A percentile compares a stretch with the other conserved stretches of the same genome.
phyloP scores from a whole-genome alignment of 2,329 filamentous ascomycete genomes.

The Xylariomycetidae sp. region DNA sequence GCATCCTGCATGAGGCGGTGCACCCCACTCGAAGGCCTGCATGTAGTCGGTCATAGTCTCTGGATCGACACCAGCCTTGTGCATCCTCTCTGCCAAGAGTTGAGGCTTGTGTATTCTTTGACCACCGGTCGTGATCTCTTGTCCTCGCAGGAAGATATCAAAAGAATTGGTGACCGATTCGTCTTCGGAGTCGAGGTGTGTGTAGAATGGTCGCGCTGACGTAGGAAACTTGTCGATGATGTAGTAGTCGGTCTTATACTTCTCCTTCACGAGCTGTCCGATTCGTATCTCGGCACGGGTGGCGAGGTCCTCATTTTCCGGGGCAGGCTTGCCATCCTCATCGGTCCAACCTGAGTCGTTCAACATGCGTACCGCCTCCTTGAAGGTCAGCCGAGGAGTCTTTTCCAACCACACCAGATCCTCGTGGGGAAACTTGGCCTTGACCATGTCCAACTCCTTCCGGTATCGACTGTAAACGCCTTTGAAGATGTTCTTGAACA shows the following conservation, averaged over 20 bases:
- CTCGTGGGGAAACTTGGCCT: slow-evolving; percentile 78
- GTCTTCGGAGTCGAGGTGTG: slow-evolving; percentile 68
- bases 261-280: slow-evolving; percentile 78
- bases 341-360: slow-evolving; percentile 72
- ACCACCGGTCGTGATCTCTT: slow-evolving; percentile 88
- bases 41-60: slow-evolving; percentile 88
- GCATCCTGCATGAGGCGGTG: slow-evolving; percentile 83
- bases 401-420: slow-evolving; percentile 84
- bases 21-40: slow-evolving; percentile 80
- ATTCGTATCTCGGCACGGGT: slow-evolving; percentile 85
- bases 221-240: slow-evolving; percentile 90
- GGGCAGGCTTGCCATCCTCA: slow-evolving; percentile 68
- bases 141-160: slow-evolving; percentile 89
- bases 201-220: slow-evolving; percentile 83
- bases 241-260: slow-evolving; percentile 87
- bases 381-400: slow-evolving; percentile 77
- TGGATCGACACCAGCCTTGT: slow-evolving; percentile 68
- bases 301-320: slow-evolving; percentile 72
- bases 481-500: slow-evolving; percentile 75
- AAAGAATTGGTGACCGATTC: slow-evolving; percentile 74
- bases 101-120: slow-evolving; percentile 84
- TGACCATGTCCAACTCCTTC: slow-evolving; percentile 70
- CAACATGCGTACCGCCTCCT: slow-evolving; percentile 74
- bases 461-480: slow-evolving; percentile 65
- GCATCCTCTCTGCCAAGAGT: slow-evolving; percentile 74